Percentiles rank a stretch among this genome's conserved stretches.
Evolutionary conservation across 352 stramenopile species (phyloP).

Genomic region (Pythium dissimile): DNA sequence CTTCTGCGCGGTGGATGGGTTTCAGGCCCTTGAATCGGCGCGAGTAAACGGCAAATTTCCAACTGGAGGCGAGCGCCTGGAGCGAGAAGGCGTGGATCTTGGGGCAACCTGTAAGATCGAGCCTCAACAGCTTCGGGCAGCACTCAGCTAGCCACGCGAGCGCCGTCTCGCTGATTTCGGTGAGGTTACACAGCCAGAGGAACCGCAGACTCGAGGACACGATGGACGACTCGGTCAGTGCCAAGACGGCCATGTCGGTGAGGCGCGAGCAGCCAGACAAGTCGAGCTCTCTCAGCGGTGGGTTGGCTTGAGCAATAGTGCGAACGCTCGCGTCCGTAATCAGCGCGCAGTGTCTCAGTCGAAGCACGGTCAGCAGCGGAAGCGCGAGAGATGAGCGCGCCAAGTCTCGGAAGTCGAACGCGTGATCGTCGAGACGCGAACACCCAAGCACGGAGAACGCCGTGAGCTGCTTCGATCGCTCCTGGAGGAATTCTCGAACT

Average conservation of each 20-base stretch:
- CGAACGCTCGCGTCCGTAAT: constrained; percentile 45
- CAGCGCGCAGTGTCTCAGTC: constrained; percentile 34
- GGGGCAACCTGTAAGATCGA: constrained; percentile 59
- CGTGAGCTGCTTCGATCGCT: constrained; percentile 32
- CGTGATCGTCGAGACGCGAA: constrained; percentile 20
- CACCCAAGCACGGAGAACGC: constrained; percentile 20
- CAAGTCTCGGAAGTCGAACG: constrained; percentile 2
- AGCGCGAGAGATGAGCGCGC: background rate
- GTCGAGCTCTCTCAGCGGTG: constrained; percentile 74
- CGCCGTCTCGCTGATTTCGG: constrained; percentile 64
- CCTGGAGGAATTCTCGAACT: constrained; percentile 12
- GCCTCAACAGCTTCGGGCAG: constrained; percentile 49
- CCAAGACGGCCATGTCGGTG: constrained; percentile 76
- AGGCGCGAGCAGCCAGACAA: constrained; percentile 67
- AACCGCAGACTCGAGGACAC: constrained; percentile 41
- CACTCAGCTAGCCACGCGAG: constrained; percentile 86
- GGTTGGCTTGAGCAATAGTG: constrained; percentile 39
- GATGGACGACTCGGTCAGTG: constrained; percentile 44
- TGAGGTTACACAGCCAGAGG: constrained; percentile 65
- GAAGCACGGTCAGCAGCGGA: constrained; percentile 32
- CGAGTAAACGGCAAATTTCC: constrained; percentile 53
- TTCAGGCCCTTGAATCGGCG: constrained; percentile 72
- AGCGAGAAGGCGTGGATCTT: constrained; percentile 49
- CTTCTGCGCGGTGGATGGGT: constrained; percentile 65
- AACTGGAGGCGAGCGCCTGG: constrained; percentile 47